Evolutionary conservation across 305 asterid genomes (phyloP), one percentile per base, ranked within the genome.

Genomic region (Fraxinus baroniana): DNA sequence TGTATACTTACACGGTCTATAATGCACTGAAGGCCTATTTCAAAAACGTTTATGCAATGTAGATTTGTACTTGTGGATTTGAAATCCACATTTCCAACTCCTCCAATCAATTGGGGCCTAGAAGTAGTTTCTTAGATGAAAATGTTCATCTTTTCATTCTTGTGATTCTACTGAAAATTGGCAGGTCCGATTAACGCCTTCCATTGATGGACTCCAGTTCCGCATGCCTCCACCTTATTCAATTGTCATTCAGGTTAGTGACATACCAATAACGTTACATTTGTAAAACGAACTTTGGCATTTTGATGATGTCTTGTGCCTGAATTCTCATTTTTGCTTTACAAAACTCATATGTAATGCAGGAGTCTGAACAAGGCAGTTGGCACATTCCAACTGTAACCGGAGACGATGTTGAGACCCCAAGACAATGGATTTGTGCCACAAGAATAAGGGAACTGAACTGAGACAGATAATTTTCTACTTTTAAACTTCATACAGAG

Each of bases 201-300:
- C 94, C 18, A 80, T 26, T 37, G 80, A 88, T 24, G 97, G 94
- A 52, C 90, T 87, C 20, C 78, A 78, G 33, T 76, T 96, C 76
- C 89, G 76, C 87, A 94, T 96, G 99, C 99, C 99, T 37, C 99
- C 98, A 74, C 95, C 97, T 8, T 96, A 93, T 87, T 96, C 99
- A 28, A 86, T 17, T 77, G 98, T 96, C 82, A 89, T 92, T 83
- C 98, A 96, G 97, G 99, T 94, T 30, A 32, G 36, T 76, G 49
- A 73, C 39, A 64, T 7, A 71, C 68, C 75, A 33, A 15, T 41
- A 79, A 60, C 30, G 78, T 78, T 52, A 37, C 22, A 13, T 57
- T 49, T 36, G 32, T 75, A 15, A 64, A 74, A 22, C 32, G 3
- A 46, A 81, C 52, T 55, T 30, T 83, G 26, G 60, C 28, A 46